Base-by-base conservation (phyloP, 1,139 yeast species). In the Arxiozyma heterogenica region DNA sequence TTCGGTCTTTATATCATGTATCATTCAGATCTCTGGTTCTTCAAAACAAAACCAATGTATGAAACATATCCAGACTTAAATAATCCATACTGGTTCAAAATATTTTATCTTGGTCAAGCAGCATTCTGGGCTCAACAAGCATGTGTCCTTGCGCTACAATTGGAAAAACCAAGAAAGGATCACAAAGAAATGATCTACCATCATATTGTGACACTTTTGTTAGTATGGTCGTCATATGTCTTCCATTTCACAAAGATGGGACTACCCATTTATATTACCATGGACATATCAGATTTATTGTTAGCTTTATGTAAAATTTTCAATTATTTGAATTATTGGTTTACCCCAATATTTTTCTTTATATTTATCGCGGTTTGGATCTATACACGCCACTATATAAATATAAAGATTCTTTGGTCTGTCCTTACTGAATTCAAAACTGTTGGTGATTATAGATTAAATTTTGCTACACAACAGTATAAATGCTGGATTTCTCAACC, bases 191-290 rank as follows among this genome's bases (percentile, higher is more conserved):
- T 93, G 59, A 90, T 91, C 23, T 83, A 89, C 71, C 99, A 93
- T 70, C 99, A 93, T 70, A 79, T 93, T 59, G 83, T 93, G 57
- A 94, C 99, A 39, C 83, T 93, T 68, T 82, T 93, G 4, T 80
- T 94, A 61, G 90, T 93, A 63, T 86, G 88, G 81, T 77, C 82
- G 54, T 87, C 96, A 15, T 93, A 93, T 71, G 80, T 93, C 60
- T 93, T 93, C 78, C 97, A 93, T 70, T 93, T 90, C 75, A 89
- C 96, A n/a, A 88, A 95, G 84, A 90, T 93, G 79, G 99, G 99
- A 5, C 71, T 93, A 47, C 88, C 87, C 27, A 81, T 94, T 53
- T 93, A 89, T 71, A 81, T 93, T 61, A 89, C 98, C 25, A 93
- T 93, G 99, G 99, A 93, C 71, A 78, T 89, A 39, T 86, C 96